Base-by-base conservation (phyloP, 495 filamentous ascomycete genomes). In the Rostrohypoxylon terebratum region DNA sequence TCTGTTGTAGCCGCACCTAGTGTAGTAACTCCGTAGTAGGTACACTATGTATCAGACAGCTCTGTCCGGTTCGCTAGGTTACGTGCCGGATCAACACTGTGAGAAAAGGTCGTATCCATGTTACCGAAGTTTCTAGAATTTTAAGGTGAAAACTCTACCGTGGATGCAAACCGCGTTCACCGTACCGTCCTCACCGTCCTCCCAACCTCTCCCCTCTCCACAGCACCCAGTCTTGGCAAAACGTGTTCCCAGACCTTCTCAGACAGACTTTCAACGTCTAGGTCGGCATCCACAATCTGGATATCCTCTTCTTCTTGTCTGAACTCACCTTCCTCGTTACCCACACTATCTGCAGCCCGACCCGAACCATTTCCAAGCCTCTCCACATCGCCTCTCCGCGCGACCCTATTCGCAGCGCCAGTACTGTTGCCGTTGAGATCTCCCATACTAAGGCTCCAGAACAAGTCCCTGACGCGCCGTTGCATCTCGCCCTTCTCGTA, bases 401-500 rank as follows among this genome's bases (percentile, higher is more conserved):
- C 51, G 31, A 67, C 60, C 59, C 72, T 69, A 14, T 8, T 31
- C 13, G 21, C n/a, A 25, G 38, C 67, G 42, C 23, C 36, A 16
- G 18, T 71, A 18, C 38, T 63, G 3, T 38, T 77, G 51, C 68
- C 79, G 50, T 75, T 79, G 4, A 85, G 79, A 71, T 80, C 77
- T 14, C 84, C 83, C 80, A 84, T 78, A 54, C 79, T 81, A 55
- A 89, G 63, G 1, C 81, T 83, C 78, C 83, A 83, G 73, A 97
- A 99, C 36, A 94, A 72, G 67, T 90, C 86, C 38, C 93, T 83
- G 36, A 98, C 96, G 25, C 89, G 87, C 36, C 83, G 83, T 79
- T 98, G 96, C 89, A 97, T 92, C 72, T 91, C 86, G 59, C 85
- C 86, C 75, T 88, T 92, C 80, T 99, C 96, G 76, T 99, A 98